Base-by-base conservation (phyloP, 2,329 filamentous ascomycete genomes). In the Calonectria crousiana region DNA sequence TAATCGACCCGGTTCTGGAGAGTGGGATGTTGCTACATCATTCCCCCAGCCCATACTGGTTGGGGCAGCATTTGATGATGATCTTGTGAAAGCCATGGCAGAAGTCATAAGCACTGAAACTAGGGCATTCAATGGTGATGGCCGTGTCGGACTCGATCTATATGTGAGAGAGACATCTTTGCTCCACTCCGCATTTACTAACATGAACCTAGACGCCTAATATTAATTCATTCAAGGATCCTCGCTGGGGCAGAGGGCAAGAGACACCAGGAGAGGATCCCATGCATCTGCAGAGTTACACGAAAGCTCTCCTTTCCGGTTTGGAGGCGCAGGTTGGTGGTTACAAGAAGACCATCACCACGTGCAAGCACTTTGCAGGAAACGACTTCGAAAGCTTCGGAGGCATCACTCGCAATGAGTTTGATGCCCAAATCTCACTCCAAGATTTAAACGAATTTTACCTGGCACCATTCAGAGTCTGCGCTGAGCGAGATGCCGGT, bases 171-270 rank as follows among this genome's bases (percentile, higher is more conserved):
- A 23, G 11, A 5, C 8, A 2, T 11, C 5, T 1, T 41, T 1
- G 2, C 8, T 4, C 26, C 6, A 16, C 34, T 13, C 4, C n/a
- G 8, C 14, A n/a, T 6, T 62, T 20, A 28, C 36, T 62, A 6
- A 41, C 36, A 28, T 18, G 5, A 11, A 6, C 8, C 6, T 9
- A 62, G 56, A 41, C 34, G 6, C 56, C 56, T 23, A 62, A 62
- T 30, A 62, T 62, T 16, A 62, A 62, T 20, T 62, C 56, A 26
- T 62, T 62, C 34, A 62, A 62, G 36, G 56, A 62, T 20, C 56
- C 56, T 41, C 56, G 56, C 23, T 62, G 56, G 34, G 56, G 56
- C 8, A 14, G 56, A 41, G 56, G 34, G 2, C 34, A 62, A 41
- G 34, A 62, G 26, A 62, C 56, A 2, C 56, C 56, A 11, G 34